Conservation (phyloP, 1,284 basidiomycete genomes). For the Naganishia liquefaciens region DNA sequence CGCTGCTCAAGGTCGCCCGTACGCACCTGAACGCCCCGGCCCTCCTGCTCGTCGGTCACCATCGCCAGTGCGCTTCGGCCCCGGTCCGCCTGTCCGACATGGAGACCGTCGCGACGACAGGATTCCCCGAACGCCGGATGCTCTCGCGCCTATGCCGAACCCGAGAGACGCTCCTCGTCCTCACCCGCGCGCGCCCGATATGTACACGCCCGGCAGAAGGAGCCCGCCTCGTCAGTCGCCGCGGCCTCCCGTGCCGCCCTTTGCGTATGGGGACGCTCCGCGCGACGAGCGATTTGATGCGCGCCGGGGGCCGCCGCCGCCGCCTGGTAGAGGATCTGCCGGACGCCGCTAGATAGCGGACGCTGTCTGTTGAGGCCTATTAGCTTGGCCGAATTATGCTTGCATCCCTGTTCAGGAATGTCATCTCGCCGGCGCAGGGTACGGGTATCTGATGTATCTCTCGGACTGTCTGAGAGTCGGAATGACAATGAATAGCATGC, state of each 20-base stretch:
- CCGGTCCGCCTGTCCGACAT: neutral
- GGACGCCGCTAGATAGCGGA: neutral
- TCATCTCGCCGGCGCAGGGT: too few species aligned
- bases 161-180: conserved; percentile 9
- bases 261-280: neutral
- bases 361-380: neutral
- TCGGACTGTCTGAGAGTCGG: too few species aligned
- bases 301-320: conserved; percentile 1
- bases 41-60: conserved; percentile 20
- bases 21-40: neutral
- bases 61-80: neutral
- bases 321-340: conserved; percentile 1
- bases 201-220: conserved; percentile 18
- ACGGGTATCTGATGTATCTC: too few species aligned
- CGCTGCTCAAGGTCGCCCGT: conserved; percentile 4
- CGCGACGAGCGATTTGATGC: conserved; percentile 7
- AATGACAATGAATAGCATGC: too few species aligned
- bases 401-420: too few species aligned
- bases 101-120: conserved; percentile 9
- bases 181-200: conserved; percentile 10
- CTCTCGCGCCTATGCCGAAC: neutral
- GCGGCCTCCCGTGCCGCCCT: neutral
- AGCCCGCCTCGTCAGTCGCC: conserved; percentile 16
- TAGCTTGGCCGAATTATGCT: too few species aligned
- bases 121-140: neutral